A percentile compares a stretch with the other conserved stretches of the same genome.
Evolutionary conservation across 345 rosid genomes (phyloP).

Genomic region (Trapa bicornis): DNA sequence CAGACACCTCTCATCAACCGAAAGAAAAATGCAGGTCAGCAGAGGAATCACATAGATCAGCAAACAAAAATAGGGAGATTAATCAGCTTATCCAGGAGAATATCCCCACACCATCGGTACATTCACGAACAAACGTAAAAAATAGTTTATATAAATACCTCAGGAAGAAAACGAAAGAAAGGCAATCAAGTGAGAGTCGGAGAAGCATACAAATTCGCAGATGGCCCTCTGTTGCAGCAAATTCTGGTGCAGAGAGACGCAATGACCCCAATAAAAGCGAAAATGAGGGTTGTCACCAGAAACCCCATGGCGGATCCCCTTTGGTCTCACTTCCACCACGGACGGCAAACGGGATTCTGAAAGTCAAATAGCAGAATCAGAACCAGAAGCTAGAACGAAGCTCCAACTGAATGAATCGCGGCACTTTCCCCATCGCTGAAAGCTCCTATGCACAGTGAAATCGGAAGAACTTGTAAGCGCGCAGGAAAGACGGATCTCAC

Average conservation of each 20-base stretch:
- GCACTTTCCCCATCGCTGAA: neutral
- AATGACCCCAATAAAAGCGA: conserved; percentile 67
- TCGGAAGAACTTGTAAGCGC: neutral
- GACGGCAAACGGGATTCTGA: neutral
- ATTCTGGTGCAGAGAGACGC: conserved; percentile 70
- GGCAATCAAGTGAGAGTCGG: neutral
- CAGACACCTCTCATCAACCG: neutral
- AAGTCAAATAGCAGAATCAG: neutral
- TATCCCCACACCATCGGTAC: no score
- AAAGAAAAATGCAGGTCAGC: neutral
- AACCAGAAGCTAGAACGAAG: neutral
- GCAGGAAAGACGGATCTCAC: neutral
- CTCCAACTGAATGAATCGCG: neutral
- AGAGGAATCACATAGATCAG: neutral
- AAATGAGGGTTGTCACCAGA: conserved; percentile 67
- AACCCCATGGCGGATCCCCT: conserved; percentile 51
- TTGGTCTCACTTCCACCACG: conserved; percentile 16
- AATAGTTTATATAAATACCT: neutral
- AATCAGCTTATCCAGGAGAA: neutral
- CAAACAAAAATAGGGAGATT: neutral
- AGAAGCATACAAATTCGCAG: conserved; percentile 67
- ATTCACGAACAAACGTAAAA: neutral
- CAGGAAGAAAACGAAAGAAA: neutral
- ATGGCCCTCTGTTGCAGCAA: conserved; percentile 84
- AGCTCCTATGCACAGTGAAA: neutral